Conservation (phyloP, 179 eudicot genomes). For the Beta macrorhiza region DNA sequence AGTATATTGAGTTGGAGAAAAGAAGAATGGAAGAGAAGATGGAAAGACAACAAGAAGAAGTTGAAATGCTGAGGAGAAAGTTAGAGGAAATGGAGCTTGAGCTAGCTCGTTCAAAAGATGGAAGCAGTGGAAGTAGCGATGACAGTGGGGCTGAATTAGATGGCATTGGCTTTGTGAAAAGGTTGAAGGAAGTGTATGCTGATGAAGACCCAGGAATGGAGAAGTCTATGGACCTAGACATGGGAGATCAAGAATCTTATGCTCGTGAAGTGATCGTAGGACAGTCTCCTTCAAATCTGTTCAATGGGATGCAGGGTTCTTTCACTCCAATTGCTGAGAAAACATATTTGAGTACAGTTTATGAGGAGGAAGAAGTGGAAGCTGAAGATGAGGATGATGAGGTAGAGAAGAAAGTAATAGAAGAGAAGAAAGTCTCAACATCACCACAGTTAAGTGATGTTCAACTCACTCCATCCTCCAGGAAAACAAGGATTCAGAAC, state of each 20-base stretch:
- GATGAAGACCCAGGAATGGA: slow-evolving; percentile 80
- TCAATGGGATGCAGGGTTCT: slow-evolving; percentile 13
- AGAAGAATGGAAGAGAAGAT: slow-evolving; percentile 79
- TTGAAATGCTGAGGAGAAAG: slow-evolving; percentile 62
- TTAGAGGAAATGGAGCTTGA: slow-evolving; percentile 76
- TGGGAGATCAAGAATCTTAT: slow-evolving; percentile 46
- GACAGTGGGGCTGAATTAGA: slow-evolving; percentile 40
- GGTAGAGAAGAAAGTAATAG: slow-evolving; percentile 83
- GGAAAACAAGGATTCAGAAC: slow-evolving; percentile 60
- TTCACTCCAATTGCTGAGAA: slow-evolving; percentile 42
- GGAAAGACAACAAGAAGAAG: slow-evolving; percentile 64
- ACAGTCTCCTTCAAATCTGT: slow-evolving; percentile 23
- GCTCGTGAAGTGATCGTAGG: slow-evolving; percentile 42
- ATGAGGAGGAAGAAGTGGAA: slow-evolving; percentile 69
- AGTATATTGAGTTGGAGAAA: slow-evolving; percentile 75
- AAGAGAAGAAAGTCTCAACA: slow-evolving; percentile 54
- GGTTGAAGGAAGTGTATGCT: slow-evolving; percentile 53
- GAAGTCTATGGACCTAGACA: slow-evolving; percentile 88
- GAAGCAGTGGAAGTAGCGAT: slow-evolving; percentile 48
- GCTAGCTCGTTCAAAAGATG: slow-evolving; percentile 53
- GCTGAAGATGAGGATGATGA: slow-evolving; percentile 50
- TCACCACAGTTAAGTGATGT: slow-evolving; percentile 15
- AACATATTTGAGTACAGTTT: slow-evolving; percentile 71
- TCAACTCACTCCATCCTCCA: slow-evolving; percentile 44
- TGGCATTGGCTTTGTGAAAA: slow-evolving; percentile 53